Conservation (phyloP, 2,329 filamentous ascomycete species). For the Talaromyces sp. region DNA sequence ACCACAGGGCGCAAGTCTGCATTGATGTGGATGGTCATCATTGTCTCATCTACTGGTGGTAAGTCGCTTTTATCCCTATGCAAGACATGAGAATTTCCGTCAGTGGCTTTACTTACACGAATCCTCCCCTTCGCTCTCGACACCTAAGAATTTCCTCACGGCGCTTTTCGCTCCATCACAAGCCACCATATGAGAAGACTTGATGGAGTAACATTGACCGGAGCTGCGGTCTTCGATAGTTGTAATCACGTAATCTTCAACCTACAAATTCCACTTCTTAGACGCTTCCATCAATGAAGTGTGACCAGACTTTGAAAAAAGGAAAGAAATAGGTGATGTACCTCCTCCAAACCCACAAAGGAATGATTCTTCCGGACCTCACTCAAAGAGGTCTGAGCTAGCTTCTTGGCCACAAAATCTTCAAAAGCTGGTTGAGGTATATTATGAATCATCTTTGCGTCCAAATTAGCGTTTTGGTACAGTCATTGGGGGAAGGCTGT, state of each 20-base stretch:
- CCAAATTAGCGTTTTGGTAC: too few species aligned
- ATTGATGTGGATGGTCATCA: constrained; percentile 45
- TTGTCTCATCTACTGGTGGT: constrained; percentile 32
- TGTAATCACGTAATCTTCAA: constrained; percentile 19
- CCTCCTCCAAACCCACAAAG: constrained; percentile 1
- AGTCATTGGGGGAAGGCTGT: too few species aligned
- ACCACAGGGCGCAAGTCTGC: constrained; percentile 35
- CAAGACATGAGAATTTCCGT: not conserved
- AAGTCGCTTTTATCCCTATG: not conserved
- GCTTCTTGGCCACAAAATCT: constrained; percentile 22
- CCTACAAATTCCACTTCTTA: constrained; percentile 8
- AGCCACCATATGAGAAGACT: constrained; percentile 28
- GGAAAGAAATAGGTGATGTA: constrained; percentile 3
- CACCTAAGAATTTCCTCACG: constrained; percentile 26
- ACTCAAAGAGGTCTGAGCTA: constrained; percentile 9
- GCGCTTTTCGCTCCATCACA: constrained; percentile 31
- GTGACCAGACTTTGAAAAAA: too few species aligned
- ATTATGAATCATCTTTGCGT: constrained; percentile 35
- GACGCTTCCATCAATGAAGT: too few species aligned
- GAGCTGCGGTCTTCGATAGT: constrained; percentile 24
- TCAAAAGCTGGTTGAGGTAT: constrained; percentile 39
- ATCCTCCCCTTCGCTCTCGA: constrained; percentile 39
- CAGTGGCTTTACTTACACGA: constrained; percentile 4
- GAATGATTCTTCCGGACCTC: not conserved
- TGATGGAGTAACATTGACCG: constrained; percentile 19